Evolutionary conservation across 345 rosid species (phyloP).

Genomic region (Brassica cretica): DNA sequence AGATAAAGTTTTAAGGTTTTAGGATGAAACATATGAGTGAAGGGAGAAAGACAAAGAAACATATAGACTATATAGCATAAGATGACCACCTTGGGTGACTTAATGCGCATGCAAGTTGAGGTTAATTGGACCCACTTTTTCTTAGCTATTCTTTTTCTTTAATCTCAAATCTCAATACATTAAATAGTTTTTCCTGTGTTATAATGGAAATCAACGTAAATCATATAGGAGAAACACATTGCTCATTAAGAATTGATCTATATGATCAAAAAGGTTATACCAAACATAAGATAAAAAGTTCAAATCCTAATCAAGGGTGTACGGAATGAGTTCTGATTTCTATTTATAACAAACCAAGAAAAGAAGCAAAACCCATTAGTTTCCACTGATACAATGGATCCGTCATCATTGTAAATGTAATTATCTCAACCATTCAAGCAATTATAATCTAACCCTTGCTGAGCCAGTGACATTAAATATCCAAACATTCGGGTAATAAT

Average conservation of each 20-base stretch:
- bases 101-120: constrained; percentile 39
- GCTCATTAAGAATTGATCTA: background rate
- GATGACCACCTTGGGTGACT: constrained; percentile 24
- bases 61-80: constrained; percentile 29
- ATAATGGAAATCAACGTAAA: constrained; percentile 6
- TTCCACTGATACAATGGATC: background rate
- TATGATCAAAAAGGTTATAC: background rate
- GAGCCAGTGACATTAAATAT: background rate
- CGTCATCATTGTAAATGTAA: background rate
- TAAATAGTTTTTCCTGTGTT: background rate
- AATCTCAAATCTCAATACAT: background rate
- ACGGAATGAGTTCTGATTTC: background rate
- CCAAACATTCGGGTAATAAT: constrained; percentile 1
- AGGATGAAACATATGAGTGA: constrained; percentile 28
- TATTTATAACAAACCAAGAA: background rate
- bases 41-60: constrained; percentile 35
- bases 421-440: constrained; percentile 2
- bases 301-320: background rate
- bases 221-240: background rate
- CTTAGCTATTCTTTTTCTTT: background rate
- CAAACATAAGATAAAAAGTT: background rate
- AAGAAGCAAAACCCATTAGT: background rate
- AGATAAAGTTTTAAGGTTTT: background rate
- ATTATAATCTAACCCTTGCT: background rate
- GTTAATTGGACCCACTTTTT: constrained; percentile 28